Percentiles rank a stretch among this genome's conserved stretches.
These are phyloP conservation scores for Leptosphaerulina australis DNA, from an alignment of 2,329 filamentous ascomycete species.

Conservation along the genomic window DNA sequence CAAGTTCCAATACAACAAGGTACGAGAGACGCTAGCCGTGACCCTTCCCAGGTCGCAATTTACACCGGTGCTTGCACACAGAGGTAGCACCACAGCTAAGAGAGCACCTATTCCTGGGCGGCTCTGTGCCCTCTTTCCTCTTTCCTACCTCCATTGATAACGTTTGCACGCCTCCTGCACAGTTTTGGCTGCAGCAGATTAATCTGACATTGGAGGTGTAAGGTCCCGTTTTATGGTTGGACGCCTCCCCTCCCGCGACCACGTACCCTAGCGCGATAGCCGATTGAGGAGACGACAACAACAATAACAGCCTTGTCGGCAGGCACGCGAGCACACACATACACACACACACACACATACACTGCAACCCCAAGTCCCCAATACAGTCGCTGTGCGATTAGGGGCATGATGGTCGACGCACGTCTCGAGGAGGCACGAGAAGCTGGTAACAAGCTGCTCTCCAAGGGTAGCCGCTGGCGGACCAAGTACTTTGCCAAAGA, in stretches of 20 bases:
- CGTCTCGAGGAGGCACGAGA: slow-evolving; percentile 25
- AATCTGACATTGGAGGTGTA: background rate
- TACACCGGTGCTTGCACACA: background rate
- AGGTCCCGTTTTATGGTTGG: slow-evolving; percentile 6
- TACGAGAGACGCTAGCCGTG: background rate
- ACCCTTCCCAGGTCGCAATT: background rate
- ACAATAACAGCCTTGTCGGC: slow-evolving; percentile 1
- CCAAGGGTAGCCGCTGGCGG: slow-evolving; percentile 54
- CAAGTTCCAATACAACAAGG: slow-evolving; percentile 5
- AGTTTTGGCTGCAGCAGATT: background rate
- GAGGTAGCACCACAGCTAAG: slow-evolving; percentile 12
- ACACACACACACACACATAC: background rate
- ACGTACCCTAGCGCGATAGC: slow-evolving; percentile 9
- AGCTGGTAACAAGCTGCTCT: slow-evolving; percentile 45
- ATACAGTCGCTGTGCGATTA: slow-evolving; percentile 11
- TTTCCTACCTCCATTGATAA: background rate
- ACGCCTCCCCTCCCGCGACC: background rate
- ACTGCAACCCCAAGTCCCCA: background rate
- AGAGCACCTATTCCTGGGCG: slow-evolving; percentile 12
- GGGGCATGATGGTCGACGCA: slow-evolving; percentile 41
- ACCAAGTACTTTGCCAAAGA: slow-evolving; percentile 57
- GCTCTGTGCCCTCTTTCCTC: background rate
- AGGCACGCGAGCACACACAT: slow-evolving; percentile 19
- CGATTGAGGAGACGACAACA: background rate
- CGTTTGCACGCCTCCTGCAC: slow-evolving; percentile 1